phyloP scores from a whole-genome alignment of 2,329 filamentous ascomycete species.

The Colletotrichum graminicola region DNA sequence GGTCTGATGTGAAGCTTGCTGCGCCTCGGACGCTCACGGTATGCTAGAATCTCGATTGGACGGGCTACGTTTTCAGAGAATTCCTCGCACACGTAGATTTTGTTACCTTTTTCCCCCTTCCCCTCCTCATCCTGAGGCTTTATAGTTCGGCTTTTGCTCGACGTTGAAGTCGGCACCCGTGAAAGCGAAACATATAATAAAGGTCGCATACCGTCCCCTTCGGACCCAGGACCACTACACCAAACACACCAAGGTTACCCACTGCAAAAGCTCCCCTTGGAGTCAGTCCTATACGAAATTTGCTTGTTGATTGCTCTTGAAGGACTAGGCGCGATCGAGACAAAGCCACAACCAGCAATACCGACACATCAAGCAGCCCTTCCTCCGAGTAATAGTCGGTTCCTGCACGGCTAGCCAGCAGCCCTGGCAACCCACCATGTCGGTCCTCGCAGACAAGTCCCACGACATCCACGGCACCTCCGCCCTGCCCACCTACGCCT shows the following conservation, averaged over 20 bases:
- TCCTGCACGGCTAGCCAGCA: not conserved
- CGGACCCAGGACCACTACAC: not conserved
- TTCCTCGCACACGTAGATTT: not conserved
- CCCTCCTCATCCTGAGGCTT: not conserved
- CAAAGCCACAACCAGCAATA: not conserved
- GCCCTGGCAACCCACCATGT: constrained; percentile 4
- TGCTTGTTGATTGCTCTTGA: no score
- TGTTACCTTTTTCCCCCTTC: not conserved
- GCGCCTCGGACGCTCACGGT: not conserved
- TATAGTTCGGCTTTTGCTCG: not conserved
- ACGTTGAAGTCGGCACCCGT: not conserved
- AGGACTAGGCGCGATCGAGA: not conserved
- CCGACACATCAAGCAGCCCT: not conserved
- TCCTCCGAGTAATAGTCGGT: not conserved
- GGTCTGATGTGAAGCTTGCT: not conserved
- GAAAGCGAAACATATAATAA: not conserved
- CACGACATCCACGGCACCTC: not conserved
- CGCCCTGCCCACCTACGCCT: constrained; percentile 11
- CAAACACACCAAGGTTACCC: not conserved
- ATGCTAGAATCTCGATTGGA: not conserved
- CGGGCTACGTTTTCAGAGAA: not conserved
- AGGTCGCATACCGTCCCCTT: not conserved
- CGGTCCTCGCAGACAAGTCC: not conserved
- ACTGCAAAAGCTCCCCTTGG: not conserved
- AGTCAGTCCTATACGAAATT: not conserved